phyloP scores from a whole-genome alignment of 352 stramenopile genomes.

The Poterioochromonas sp. region DNA sequence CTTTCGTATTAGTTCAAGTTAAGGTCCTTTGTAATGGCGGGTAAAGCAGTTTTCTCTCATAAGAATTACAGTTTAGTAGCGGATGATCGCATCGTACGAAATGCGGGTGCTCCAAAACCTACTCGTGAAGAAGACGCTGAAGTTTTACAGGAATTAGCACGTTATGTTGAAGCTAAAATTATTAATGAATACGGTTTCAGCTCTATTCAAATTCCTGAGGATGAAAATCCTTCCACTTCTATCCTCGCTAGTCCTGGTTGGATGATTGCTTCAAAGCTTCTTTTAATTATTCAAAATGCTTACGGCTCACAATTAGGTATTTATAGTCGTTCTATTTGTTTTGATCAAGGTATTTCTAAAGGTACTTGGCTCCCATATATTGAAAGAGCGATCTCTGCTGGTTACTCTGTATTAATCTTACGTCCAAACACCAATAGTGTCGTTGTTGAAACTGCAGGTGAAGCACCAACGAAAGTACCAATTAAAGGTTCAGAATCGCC shows the following conservation, averaged over 20 bases:
- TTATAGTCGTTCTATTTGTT: slow-evolving; percentile 66
- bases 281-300: slow-evolving; percentile 45
- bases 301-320: slow-evolving; percentile 52
- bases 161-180: slow-evolving; percentile 28
- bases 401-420: slow-evolving; percentile 71
- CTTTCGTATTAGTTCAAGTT: not conserved
- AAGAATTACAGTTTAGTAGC: slow-evolving; percentile 27
- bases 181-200: slow-evolving; percentile 13
- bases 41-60: slow-evolving; percentile 28
- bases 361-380: slow-evolving; percentile 76
- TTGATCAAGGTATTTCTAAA: slow-evolving; percentile 71
- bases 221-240: slow-evolving; percentile 28
- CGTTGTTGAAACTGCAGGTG: slow-evolving; percentile 48
- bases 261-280: slow-evolving; percentile 35
- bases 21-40: too few relatives aligned
- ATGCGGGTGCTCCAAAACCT: not conserved
- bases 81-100: slow-evolving; percentile 33
- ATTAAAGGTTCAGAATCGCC: slow-evolving; percentile 67
- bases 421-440: slow-evolving; percentile 81
- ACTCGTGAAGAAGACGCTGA: not conserved
- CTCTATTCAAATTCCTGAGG: slow-evolving; percentile 24
- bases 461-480: slow-evolving; percentile 57
- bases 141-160: slow-evolving; percentile 11
- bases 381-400: slow-evolving; percentile 56
- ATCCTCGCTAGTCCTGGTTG: slow-evolving; percentile 33